Evolutionary conservation across 177 flowering plant species (phyloP).

Genomic region (Telopea speciosissima): DNA sequence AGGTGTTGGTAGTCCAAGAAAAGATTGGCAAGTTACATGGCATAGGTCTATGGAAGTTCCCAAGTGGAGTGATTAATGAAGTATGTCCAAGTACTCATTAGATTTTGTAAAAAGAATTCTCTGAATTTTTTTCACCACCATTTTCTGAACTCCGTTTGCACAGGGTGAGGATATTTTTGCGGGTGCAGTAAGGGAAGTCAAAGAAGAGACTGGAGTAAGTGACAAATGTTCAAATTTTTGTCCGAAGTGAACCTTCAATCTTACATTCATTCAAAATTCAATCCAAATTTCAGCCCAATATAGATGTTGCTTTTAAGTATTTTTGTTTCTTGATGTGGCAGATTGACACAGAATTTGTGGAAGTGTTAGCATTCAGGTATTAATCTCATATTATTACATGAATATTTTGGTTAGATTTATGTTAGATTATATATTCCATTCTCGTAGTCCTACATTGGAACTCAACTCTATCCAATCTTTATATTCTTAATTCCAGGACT

Average conservation of each 20-base stretch:
- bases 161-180: constrained; percentile 38
- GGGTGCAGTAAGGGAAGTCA: constrained; percentile 40
- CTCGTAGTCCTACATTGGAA: too few species aligned
- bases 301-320: background rate
- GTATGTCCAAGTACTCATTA: constrained; percentile 11
- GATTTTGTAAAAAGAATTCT: background rate
- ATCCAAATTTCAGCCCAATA: background rate
- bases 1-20: constrained; percentile 46
- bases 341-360: constrained; percentile 38
- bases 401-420: background rate
- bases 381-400: background rate
- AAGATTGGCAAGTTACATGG: constrained; percentile 30
- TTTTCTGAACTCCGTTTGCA: constrained; percentile 4
- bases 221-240: background rate
- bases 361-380: constrained; percentile 38
- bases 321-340: constrained; percentile 13
- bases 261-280: background rate
- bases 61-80: constrained; percentile 37
- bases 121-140: background rate
- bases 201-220: constrained; percentile 47
- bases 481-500: background rate
- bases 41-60: constrained; percentile 40
- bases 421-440: too few species aligned
- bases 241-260: background rate
- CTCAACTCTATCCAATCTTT: too few species aligned